Conservation (phyloP, 257 asterid genomes). For the Solanum paucissectum region DNA sequence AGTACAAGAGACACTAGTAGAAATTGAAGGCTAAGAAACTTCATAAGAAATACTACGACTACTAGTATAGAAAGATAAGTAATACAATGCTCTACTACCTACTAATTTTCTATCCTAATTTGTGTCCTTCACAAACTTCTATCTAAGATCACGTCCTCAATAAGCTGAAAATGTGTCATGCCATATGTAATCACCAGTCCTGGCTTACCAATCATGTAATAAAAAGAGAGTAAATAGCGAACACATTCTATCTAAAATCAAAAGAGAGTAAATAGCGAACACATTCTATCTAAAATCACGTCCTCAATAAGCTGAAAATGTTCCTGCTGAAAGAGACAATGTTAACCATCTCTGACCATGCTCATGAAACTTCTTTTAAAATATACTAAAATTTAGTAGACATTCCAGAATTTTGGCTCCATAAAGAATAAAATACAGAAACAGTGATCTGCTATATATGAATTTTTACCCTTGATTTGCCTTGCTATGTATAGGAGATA, state of each 20-base stretch:
- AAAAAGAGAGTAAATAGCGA: background rate
- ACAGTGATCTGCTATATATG: background rate
- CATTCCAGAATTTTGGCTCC: background rate
- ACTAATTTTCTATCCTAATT: background rate
- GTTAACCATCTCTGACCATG: background rate
- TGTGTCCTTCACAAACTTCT: background rate
- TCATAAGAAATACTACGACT: background rate
- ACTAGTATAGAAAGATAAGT: background rate
- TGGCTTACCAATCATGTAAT: background rate
- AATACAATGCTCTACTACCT: background rate
- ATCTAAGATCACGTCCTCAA: background rate
- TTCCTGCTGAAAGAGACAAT: background rate
- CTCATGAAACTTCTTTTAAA: background rate
- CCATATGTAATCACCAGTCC: background rate
- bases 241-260: no score
- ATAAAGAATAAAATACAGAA: background rate
- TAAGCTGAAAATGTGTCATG: fast-evolving
- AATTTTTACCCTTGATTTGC: background rate
- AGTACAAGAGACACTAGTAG: background rate
- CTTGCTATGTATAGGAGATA: background rate
- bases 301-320: background rate
- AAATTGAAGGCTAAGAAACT: background rate
- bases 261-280: background rate
- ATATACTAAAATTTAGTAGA: background rate
- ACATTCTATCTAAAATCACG: no score